Conservation (phyloP, 768 basidiomycete species). For the Tulasnella sp. region DNA sequence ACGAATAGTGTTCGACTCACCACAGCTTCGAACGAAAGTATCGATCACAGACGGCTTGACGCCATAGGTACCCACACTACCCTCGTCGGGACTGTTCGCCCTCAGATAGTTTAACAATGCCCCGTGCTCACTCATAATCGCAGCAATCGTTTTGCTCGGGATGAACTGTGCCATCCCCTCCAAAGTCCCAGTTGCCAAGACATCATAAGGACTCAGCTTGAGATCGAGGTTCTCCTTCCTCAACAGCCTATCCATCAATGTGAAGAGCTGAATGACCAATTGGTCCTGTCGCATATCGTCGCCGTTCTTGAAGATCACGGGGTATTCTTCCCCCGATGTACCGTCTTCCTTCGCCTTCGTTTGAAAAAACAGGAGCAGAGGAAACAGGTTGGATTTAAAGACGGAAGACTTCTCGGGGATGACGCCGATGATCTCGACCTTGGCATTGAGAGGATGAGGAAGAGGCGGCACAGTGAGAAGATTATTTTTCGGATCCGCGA, state of each 20-base stretch:
- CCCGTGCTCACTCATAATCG: slow-evolving; percentile 87
- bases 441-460: slow-evolving; percentile 86
- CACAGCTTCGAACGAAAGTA: slow-evolving; percentile 93
- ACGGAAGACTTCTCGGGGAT: slow-evolving; percentile 86
- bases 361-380: slow-evolving; percentile 82
- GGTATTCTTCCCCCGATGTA: slow-evolving; percentile 70
- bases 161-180: slow-evolving; percentile 98
- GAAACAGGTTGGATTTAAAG: slow-evolving; percentile 95
- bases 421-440: slow-evolving; percentile 72
- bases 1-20: no score
- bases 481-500: slow-evolving; percentile 76
- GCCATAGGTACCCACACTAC: slow-evolving; percentile 86
- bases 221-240: slow-evolving; percentile 93
- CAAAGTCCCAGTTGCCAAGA: slow-evolving; percentile 78
- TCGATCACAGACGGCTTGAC: slow-evolving; percentile 93
- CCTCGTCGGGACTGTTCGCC: slow-evolving; percentile 82
- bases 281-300: slow-evolving; percentile 99
- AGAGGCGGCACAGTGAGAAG: slow-evolving; percentile 61
- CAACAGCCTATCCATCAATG: slow-evolving; percentile 88
- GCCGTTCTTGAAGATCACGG: slow-evolving; percentile 97
- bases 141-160: slow-evolving; percentile 88
- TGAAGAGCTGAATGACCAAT: slow-evolving; percentile 95
- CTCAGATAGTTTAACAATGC: slow-evolving; percentile 80
- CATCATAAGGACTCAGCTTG: slow-evolving; percentile 82
- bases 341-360: slow-evolving; percentile 29